Percentiles rank a stretch among this genome's conserved stretches.
Evolutionary conservation across 306 rosid species (phyloP).

Genomic region (Fagus crenata): DNA sequence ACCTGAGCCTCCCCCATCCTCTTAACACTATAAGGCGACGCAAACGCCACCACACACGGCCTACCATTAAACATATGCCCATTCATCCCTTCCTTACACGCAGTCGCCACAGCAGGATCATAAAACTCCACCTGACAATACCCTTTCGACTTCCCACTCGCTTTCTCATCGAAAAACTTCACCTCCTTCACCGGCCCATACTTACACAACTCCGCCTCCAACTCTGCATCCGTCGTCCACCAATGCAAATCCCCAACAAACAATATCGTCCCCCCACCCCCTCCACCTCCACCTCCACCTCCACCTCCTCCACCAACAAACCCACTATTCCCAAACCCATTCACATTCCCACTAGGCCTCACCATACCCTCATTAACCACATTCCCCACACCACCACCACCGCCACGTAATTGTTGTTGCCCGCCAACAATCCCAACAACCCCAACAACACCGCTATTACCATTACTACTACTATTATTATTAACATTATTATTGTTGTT

Average conservation of each 20-base stretch:
- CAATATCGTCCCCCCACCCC: constrained; percentile 63
- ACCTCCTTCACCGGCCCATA: constrained; percentile 92
- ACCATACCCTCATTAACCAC: constrained; percentile 54
- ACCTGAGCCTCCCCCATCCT: constrained; percentile 96
- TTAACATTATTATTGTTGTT: too few relatives aligned
- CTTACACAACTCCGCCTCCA: constrained; percentile 75
- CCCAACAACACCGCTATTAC: constrained; percentile 40
- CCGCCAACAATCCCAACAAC: constrained; percentile 44
- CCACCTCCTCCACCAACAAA: constrained; percentile 29
- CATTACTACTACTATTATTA: not conserved
- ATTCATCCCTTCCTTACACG: constrained; percentile 93
- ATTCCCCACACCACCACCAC: constrained; percentile 42
- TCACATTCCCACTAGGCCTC: constrained; percentile 57
- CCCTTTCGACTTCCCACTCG: constrained; percentile 96
- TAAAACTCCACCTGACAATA: constrained; percentile 95
- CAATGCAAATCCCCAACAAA: constrained; percentile 98
- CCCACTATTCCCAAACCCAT: constrained; percentile 49
- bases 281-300: constrained; percentile 36
- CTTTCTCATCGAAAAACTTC: constrained; percentile 94
- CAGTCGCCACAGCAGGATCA: constrained; percentile 62
- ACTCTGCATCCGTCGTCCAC: constrained; percentile 98
- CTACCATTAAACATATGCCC: constrained; percentile 84
- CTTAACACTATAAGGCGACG: constrained; percentile 82
- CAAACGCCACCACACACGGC: constrained; percentile 83
- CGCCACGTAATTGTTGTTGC: constrained; percentile 55